Percentiles rank a stretch among this genome's conserved stretches.
These are phyloP conservation scores for Serpula lacrymans DNA, from an alignment of 768 basidiomycete genomes.

Conservation along the genomic window DNA sequence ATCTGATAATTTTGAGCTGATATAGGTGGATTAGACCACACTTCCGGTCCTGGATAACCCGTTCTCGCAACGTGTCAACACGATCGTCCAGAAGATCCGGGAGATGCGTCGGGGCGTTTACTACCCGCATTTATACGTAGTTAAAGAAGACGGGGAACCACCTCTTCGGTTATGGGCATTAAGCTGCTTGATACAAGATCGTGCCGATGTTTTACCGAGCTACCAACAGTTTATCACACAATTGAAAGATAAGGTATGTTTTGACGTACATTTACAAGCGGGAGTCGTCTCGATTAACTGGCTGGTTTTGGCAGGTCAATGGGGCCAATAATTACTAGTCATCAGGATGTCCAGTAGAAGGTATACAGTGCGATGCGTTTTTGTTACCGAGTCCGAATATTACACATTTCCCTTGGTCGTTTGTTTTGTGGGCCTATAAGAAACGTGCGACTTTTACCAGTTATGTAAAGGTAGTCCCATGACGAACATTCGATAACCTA, in stretches of 20 bases:
- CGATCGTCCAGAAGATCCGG: conserved; percentile 89
- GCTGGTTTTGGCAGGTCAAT: conserved; percentile 15
- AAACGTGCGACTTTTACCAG: no score
- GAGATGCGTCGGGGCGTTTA: conserved; percentile 93
- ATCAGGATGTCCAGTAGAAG: not conserved
- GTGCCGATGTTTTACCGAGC: conserved; percentile 90
- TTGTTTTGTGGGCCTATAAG: no score
- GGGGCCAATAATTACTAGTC: conserved; percentile 29
- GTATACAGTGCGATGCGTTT: no score
- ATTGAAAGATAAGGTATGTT: conserved; percentile 92
- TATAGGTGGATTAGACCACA: conserved; percentile 60
- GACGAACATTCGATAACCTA: no score
- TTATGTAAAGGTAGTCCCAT: no score
- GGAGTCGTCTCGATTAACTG: not conserved
- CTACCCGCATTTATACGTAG: conserved; percentile 90
- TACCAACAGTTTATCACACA: conserved; percentile 93
- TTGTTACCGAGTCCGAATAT: no score
- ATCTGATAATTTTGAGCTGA: conserved; percentile 1
- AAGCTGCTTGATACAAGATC: conserved; percentile 91
- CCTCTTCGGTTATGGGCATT: conserved; percentile 94
- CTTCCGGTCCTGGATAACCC: conserved; percentile 89
- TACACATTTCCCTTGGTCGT: no score
- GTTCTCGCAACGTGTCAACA: conserved; percentile 94
- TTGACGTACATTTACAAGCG: conserved; percentile 39
- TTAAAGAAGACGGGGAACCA: conserved; percentile 98